phyloP scores from a whole-genome alignment of 179 eudicot species.

The Silene coronaria region DNA sequence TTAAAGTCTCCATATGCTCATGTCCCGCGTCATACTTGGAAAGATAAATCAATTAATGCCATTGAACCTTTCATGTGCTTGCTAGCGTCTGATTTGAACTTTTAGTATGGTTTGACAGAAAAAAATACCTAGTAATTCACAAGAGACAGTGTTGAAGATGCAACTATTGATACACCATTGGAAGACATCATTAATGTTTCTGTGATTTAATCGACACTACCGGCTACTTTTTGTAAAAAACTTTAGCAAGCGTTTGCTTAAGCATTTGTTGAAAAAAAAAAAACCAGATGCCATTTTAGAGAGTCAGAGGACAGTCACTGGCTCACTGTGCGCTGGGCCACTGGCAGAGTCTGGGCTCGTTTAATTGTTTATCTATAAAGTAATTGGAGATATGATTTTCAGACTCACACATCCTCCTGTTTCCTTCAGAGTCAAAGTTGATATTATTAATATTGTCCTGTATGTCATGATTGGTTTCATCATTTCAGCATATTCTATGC shows the following conservation, averaged over 20 bases:
- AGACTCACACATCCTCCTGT: not conserved
- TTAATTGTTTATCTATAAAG: not conserved
- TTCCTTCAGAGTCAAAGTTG: not conserved
- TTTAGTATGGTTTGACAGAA: not conserved
- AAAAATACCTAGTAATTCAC: no score
- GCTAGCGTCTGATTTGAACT: not conserved
- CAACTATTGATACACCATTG: no score
- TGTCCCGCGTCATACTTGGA: not conserved
- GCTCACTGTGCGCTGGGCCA: not conserved
- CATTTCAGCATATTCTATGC: not conserved
- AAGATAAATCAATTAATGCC: not conserved
- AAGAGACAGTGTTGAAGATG: no score
- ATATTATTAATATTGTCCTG: not conserved
- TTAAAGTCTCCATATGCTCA: not conserved
- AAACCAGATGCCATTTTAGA: no score
- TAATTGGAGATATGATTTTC: not conserved
- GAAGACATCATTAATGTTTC: no score
- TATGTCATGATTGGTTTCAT: conserved; percentile 3
- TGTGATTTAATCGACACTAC: no score
- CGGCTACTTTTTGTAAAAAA: no score
- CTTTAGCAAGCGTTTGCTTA: no score
- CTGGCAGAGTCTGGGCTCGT: not conserved
- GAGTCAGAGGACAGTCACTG: not conserved
- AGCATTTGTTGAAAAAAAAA: no score
- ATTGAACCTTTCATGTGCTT: not conserved